phyloP scores from a whole-genome alignment of 2,329 filamentous ascomycete genomes.

The Tolypocladium inflatum region DNA sequence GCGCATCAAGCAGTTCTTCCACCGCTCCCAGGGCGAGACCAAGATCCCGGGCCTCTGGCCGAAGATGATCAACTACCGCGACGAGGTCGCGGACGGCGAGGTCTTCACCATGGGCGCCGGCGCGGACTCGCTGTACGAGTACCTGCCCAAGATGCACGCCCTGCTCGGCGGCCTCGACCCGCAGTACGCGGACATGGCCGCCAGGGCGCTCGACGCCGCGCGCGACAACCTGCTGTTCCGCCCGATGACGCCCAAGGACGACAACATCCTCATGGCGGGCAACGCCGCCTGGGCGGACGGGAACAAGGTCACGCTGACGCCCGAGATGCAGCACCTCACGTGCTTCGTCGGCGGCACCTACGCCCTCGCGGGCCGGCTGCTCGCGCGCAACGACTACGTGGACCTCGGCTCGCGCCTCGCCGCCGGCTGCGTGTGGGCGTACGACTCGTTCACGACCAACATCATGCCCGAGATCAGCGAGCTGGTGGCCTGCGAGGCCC shows the following conservation, averaged over 20 bases:
- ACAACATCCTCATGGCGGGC: constrained; percentile 51
- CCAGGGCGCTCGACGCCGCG: constrained; percentile 49
- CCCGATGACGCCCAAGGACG: constrained; percentile 51
- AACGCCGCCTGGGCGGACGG: constrained; percentile 20
- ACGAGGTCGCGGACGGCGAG: constrained; percentile 30
- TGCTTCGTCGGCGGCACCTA: constrained; percentile 68
- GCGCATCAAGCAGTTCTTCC: constrained; percentile 60
- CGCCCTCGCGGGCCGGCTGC: constrained; percentile 54
- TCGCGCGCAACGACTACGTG: constrained; percentile 37
- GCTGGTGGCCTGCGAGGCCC: constrained; percentile 24
- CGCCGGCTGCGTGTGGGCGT: constrained; percentile 45
- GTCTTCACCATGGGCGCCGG: constrained; percentile 35
- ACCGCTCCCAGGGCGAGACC: constrained; percentile 55
- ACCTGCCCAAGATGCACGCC: constrained; percentile 47
- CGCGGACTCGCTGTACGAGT: constrained; percentile 46
- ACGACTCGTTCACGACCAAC: constrained; percentile 36
- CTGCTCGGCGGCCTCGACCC: constrained; percentile 57
- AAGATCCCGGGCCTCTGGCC: constrained; percentile 67
- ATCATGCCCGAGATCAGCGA: constrained; percentile 44
- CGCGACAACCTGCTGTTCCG: constrained; percentile 57
- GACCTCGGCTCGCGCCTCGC: constrained; percentile 37
- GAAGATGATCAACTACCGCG: constrained; percentile 50
- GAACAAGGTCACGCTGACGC: constrained; percentile 15
- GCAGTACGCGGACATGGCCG: constrained; percentile 58
- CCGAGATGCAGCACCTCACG: constrained; percentile 47